Evolutionary conservation across 768 basidiomycete species (phyloP).

Genomic region (Lactarius trivialis): DNA sequence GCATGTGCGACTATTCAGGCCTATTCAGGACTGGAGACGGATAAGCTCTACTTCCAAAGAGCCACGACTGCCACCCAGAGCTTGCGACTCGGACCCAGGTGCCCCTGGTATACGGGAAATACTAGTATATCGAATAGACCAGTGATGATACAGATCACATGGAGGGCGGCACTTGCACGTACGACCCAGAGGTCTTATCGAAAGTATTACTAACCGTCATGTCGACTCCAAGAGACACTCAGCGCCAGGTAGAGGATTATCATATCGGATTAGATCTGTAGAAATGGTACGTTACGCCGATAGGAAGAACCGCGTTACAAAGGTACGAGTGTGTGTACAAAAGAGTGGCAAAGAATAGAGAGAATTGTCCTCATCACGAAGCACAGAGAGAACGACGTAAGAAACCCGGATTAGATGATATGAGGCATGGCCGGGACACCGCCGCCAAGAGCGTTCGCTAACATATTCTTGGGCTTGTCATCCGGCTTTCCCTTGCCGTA

Average conservation of each 20-base stretch:
- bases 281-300: slow-evolving; percentile 4
- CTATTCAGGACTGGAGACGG: too few relatives aligned
- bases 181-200: not conserved
- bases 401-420: not conserved
- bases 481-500: too few relatives aligned
- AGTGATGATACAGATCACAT: not conserved
- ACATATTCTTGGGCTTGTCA: not conserved
- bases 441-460: not conserved
- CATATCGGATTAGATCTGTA: not conserved
- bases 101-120: too few relatives aligned
- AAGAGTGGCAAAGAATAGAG: slow-evolving; percentile 3
- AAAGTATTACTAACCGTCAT: not conserved
- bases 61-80: not conserved
- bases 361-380: not conserved
- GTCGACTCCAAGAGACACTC: not conserved
- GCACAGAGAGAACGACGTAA: not conserved
- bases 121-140: too few relatives aligned
- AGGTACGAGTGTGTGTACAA: not conserved
- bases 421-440: not conserved
- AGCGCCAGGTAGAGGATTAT: not conserved
- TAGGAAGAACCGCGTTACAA: not conserved
- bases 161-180: not conserved
- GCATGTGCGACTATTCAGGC: too few relatives aligned
- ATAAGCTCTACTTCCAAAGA: not conserved
- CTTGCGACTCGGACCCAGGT: not conserved